Evolutionary conservation across 2,329 filamentous ascomycete species (phyloP), one percentile per base, ranked within the genome.

Genomic region (Stagonosporopsis vannaccii): DNA sequence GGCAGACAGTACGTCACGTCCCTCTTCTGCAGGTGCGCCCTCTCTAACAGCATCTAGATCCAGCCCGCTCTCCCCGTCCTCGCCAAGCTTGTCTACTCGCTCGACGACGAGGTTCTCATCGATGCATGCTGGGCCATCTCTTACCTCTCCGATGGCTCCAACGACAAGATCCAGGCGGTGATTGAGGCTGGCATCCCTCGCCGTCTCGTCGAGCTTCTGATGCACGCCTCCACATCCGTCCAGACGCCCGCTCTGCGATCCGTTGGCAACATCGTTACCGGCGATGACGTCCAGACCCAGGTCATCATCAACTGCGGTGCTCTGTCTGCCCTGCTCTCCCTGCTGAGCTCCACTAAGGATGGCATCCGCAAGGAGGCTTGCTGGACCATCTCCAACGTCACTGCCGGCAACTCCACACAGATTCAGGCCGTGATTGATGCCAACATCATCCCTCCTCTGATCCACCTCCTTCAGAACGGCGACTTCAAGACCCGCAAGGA

Each of bases 61-160:
- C 85, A 92, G 49, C 95, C 95, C 32, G 95, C 95, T 40, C 88
- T 99, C 15, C 94, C 95, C 22, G 93, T 99, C 45, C 87, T 99
- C 58, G 87, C 95, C 67, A 99, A 99, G 84, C 88, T 99, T 32
- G 94, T 99, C 59, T 99, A 99, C 81, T 98, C 95, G 61, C 86
- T 99, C 53, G 95, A 99, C 74, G 95, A 99, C 68, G 95, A 99
- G 78, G 95, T 99, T 56, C 83, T 99, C 59, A 99, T 99, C 71
- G 95, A 99, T 78, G 95, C 95, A 57, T 99, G 95, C 87, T 99
- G 95, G 95, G 95, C 95, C 60, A 98, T 99, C 73, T 98, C 94
- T 0, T 99, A 99, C 75, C 87, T 99, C 19, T 98, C 95, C 3
- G 95, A 99, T 78, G 95, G 95, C 39, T 91, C 93, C 70, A 99